Evolutionary conservation across 2,329 filamentous ascomycete species (phyloP), one percentile per base, ranked within the genome.

Genomic region (Fusarium sp.): DNA sequence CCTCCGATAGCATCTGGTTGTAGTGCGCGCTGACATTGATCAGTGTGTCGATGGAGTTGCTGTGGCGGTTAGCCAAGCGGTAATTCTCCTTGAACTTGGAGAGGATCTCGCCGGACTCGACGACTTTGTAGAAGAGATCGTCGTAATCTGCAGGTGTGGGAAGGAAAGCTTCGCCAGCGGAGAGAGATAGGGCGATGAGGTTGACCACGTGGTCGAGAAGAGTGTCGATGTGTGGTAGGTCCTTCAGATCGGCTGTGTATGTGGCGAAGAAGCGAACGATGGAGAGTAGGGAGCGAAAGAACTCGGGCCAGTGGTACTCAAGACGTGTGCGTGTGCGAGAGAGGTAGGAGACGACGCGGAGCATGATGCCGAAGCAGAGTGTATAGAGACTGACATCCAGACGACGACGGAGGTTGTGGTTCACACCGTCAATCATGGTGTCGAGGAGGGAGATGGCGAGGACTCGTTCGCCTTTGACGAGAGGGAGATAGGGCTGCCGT

Each of bases 41-140:
- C 30, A 97, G 84, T 1, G 92, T 96, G 48, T 93, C 90, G 73
- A 97, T 96, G 4, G 92, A 92, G 79, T 86, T 92, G 45, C 85
- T 87, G 22, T 83, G 79, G 45, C 87, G 79, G 62, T 84, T 86
- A 3, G 80, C 82, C 17, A 91, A 79, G 6, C 82, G 80, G 78
- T 96, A 98, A 11, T 87, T 90, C 65, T 94, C 88, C 40, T 93
- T 88, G 80, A 98, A 97, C 75, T 92, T 93, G 32, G 85, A 82
- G 22, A 98, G 85, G 14, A 93, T 86, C 48, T 97, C 93, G 13
- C 94, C 93, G 3, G 91, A 92, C 79, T 99, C 96, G 25, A 98
- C 94, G 3, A 98, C 87, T 80, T 99, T 99, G 87, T 99, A 99
- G 81, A 99, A 98, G 0, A 99, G 84, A 75, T 99, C 96, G 73